These are phyloP conservation scores for Chenopodium suecicum DNA, from an alignment of 148 eudicot species.

Conservation along the genomic window DNA sequence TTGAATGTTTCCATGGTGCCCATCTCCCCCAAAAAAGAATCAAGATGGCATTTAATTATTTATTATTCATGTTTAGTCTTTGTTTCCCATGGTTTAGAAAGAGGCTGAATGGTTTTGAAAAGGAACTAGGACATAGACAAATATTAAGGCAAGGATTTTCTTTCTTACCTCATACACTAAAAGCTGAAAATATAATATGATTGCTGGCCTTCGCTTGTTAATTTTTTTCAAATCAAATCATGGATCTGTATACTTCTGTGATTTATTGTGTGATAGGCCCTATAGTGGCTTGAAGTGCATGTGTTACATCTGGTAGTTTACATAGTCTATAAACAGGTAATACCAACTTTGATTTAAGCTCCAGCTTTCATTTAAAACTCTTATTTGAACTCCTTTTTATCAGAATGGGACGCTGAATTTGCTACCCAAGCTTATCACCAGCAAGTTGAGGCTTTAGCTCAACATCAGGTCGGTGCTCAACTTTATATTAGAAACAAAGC, in stretches of 20 bases:
- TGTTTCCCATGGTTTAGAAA: neutral
- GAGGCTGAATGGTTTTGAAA: neutral
- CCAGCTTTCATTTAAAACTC: neutral
- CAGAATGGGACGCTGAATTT: conserved; percentile 97
- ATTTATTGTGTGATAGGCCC: neutral
- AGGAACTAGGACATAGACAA: neutral
- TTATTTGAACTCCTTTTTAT: conserved; percentile 14
- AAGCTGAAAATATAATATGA: neutral
- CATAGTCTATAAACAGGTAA: neutral
- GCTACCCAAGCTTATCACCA: conserved; percentile 94
- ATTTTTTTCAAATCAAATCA: neutral
- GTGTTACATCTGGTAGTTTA: neutral
- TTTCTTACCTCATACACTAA: neutral
- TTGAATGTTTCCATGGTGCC: neutral
- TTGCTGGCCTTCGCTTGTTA: neutral
- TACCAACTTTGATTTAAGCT: neutral
- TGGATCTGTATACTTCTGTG: neutral
- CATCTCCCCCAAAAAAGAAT: too few relatives aligned
- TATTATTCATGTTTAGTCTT: neutral
- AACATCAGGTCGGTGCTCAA: conserved; percentile 67
- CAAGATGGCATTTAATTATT: neutral
- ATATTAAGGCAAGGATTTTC: neutral
- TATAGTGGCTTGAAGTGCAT: neutral
- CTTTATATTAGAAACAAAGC: neutral
- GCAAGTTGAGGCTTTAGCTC: conserved; percentile 89